Percentiles rank a stretch among this genome's conserved stretches.
phyloP scores from a whole-genome alignment of 2,329 filamentous ascomycete genomes.

The Fusarium redolens region DNA sequence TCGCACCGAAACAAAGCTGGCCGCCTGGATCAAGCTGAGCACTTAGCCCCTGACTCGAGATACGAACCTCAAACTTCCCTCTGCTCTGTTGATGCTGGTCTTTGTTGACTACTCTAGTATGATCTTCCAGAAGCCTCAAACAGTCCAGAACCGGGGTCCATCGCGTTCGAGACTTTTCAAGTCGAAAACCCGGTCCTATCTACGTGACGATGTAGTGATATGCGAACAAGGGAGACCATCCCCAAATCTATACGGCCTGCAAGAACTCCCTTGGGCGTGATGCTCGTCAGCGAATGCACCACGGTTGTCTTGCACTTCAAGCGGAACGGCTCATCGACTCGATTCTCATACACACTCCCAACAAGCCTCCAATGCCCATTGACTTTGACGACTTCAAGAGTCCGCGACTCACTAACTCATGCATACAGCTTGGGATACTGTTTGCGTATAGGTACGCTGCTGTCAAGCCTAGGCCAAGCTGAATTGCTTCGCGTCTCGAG shows the following conservation, averaged over 20 bases:
- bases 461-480: no score
- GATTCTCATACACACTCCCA: neutral
- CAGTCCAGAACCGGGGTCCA: no score
- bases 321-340: rapidly evolving
- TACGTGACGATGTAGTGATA: neutral
- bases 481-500: neutral
- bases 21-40: neutral
- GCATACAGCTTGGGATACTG: neutral
- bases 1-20: neutral
- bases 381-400: neutral
- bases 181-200: no score
- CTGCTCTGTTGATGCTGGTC: neutral
- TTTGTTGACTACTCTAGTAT: rapidly evolving
- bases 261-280: rapidly evolving
- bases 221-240: no score
- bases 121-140: no score
- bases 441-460: neutral
- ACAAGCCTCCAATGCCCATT: neutral
- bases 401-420: no score
- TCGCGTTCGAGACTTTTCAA: rapidly evolving
- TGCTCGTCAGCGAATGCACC: neutral
- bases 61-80: neutral
- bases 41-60: neutral
- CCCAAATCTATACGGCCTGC: rapidly evolving
- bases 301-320: neutral